These are phyloP conservation scores for Eudorina sp. DNA, from an alignment of 139 green algal genomes.

Conservation along the genomic window DNA sequence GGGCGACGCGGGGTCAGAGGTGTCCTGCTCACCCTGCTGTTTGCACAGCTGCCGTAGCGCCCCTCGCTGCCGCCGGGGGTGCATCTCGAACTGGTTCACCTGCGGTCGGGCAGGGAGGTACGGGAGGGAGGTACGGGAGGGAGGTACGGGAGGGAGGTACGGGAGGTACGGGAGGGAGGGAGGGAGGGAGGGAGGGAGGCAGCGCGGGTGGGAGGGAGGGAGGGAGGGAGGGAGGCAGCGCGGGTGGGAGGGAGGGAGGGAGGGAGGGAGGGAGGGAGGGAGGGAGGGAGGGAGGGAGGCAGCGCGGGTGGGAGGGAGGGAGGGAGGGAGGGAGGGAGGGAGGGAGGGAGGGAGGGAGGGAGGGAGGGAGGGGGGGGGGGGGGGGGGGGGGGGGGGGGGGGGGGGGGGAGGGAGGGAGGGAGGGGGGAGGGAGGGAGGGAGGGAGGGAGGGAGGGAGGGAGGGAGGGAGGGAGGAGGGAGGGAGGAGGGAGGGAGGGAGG, in stretches of 20 bases:
- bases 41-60: slow-evolving; percentile 52
- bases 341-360: background rate
- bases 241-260: background rate
- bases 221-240: background rate
- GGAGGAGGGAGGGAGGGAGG: no score
- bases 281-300: background rate
- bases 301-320: background rate
- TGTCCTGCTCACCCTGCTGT: background rate
- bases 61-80: slow-evolving; percentile 46
- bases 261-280: background rate
- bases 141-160: no score
- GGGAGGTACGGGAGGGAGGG: background rate
- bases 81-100: slow-evolving; percentile 67
- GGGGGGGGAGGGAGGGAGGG: no score
- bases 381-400: no score
- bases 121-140: background rate
- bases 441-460: no score
- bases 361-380: no score
- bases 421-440: no score
- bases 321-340: background rate
- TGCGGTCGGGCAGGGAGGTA: background rate
- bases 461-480: no score
- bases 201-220: no score
- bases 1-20: no score
- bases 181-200: background rate